phyloP scores from a whole-genome alignment of 1,139 yeast genomes.

The Pichia sp. region DNA sequence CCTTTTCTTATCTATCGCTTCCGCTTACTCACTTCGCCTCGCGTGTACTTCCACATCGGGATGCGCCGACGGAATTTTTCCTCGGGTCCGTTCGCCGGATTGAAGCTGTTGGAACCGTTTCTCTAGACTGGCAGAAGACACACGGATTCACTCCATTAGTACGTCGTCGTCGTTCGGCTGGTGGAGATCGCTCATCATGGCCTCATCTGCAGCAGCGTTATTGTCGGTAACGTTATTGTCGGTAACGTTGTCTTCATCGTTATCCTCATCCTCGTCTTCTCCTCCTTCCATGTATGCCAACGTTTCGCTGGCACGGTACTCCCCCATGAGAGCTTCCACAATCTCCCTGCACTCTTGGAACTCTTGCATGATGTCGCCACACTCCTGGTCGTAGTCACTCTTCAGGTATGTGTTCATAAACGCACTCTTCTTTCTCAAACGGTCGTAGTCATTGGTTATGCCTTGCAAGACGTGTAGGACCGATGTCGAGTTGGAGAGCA shows the following conservation, averaged over 20 bases:
- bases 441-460: conserved; percentile 73
- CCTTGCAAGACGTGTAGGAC: conserved; percentile 62
- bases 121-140: too few relatives aligned
- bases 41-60: not conserved
- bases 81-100: not conserved
- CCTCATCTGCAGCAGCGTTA: not conserved
- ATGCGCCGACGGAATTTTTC: not conserved
- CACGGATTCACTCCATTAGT: not conserved
- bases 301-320: conserved; percentile 61
- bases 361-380: conserved; percentile 65
- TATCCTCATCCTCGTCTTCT: conserved; percentile 24
- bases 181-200: not conserved
- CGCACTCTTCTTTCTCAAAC: conserved; percentile 75
- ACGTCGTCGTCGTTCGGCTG: not conserved
- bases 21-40: not conserved
- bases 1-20: not conserved
- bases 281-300: conserved; percentile 52
- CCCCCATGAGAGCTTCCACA: conserved; percentile 65
- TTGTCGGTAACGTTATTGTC: conserved; percentile 4
- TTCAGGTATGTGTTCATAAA: conserved; percentile 75
- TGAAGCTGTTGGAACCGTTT: not conserved
- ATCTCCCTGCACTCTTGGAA: conserved; percentile 77
- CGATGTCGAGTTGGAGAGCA: conserved; percentile 75
- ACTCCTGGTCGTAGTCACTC: conserved; percentile 37
- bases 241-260: conserved; percentile 1